Evolutionary conservation across 2,329 filamentous ascomycete genomes (phyloP).

Genomic region (Scleromitrula shiraiana): DNA sequence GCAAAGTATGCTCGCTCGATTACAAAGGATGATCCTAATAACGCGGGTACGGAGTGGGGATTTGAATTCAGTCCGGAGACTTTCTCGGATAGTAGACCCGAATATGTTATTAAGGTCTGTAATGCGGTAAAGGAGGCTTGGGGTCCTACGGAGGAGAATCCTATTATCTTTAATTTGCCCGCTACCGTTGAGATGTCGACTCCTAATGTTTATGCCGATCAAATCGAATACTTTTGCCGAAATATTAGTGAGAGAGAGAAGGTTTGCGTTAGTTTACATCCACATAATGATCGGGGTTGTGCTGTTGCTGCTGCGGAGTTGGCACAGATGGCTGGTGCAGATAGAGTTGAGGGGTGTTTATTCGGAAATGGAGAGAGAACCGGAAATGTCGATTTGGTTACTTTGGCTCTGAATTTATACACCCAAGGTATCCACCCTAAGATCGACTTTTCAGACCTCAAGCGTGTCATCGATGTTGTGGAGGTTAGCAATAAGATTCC

Average conservation of each 20-base stretch:
- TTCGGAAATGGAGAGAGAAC: conserved; percentile 95
- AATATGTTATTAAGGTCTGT: conserved; percentile 77
- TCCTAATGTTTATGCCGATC: conserved; percentile 91
- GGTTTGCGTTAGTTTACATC: conserved; percentile 82
- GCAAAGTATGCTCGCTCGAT: conserved; percentile 80
- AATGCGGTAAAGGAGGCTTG: conserved; percentile 91
- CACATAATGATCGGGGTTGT: conserved; percentile 90
- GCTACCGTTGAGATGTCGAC: conserved; percentile 94
- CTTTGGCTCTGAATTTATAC: conserved; percentile 86
- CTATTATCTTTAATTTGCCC: conserved; percentile 94
- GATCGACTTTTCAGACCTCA: conserved; percentile 88
- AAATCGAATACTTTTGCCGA: conserved; percentile 91
- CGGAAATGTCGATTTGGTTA: conserved; percentile 92
- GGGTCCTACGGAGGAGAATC: conserved; percentile 70
- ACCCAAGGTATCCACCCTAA: conserved; percentile 81
- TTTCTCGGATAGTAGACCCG: conserved; percentile 84
- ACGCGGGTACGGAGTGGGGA: conserved; percentile 56
- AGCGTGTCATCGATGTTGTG: conserved; percentile 76
- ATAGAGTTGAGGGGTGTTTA: conserved; percentile 87
- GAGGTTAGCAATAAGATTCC: conserved; percentile 94
- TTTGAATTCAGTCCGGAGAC: conserved; percentile 82
- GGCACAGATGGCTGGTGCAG: conserved; percentile 92
- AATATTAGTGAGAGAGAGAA: conserved; percentile 80
- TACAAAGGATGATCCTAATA: conserved; percentile 67
- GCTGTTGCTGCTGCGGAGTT: conserved; percentile 85